phyloP scores from a whole-genome alignment of 345 rosid species.

The Sapria himalayana region DNA sequence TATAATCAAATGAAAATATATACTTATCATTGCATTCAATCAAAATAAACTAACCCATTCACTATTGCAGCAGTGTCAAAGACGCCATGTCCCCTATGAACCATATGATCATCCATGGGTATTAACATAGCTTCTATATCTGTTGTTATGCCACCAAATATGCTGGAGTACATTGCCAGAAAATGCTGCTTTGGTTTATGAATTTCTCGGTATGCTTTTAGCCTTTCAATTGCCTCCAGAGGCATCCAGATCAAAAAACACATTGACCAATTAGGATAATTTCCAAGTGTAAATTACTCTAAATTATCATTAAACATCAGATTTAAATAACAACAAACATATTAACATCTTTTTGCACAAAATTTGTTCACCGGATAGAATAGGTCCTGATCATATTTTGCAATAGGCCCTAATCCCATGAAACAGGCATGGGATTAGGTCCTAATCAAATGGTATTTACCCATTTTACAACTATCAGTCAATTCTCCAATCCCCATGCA shows the following conservation, averaged over 20 bases:
- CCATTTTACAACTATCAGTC: too few relatives aligned
- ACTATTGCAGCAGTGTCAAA: constrained; percentile 72
- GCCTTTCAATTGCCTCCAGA: constrained; percentile 41
- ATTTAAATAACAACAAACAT: too few relatives aligned
- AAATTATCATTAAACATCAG: too few relatives aligned
- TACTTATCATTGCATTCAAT: background rate
- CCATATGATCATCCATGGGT: constrained; percentile 91
- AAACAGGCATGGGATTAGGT: too few relatives aligned
- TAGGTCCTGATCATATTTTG: too few relatives aligned
- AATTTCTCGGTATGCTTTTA: constrained; percentile 23
- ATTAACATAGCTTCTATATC: constrained; percentile 71
- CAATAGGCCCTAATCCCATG: too few relatives aligned
- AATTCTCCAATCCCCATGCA: too few relatives aligned
- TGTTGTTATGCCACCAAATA: constrained; percentile 56
- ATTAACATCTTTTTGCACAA: too few relatives aligned
- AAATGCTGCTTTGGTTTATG: constrained; percentile 31
- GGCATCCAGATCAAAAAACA: background rate
- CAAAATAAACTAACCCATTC: constrained; percentile 37
- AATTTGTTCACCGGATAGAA: too few relatives aligned
- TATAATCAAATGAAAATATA: too few relatives aligned
- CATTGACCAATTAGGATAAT: background rate
- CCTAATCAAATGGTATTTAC: too few relatives aligned
- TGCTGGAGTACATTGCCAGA: constrained; percentile 76
- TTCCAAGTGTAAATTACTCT: too few relatives aligned
- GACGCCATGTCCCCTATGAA: constrained; percentile 87